Evolutionary conservation across 1,284 basidiomycete genomes (phyloP).

Genomic region (Hemileia vastatrix): DNA sequence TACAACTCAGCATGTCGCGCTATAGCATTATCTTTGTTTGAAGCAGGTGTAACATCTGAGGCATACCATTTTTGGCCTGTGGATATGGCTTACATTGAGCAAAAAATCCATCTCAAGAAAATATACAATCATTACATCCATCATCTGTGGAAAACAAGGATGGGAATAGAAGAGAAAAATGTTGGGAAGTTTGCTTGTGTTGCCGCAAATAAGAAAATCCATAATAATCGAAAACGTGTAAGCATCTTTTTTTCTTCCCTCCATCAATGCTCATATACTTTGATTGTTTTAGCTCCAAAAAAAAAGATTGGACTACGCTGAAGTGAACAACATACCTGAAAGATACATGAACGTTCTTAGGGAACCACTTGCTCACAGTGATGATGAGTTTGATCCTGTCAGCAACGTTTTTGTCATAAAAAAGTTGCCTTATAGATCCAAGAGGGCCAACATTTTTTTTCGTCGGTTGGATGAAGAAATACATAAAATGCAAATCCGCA

Average conservation of each 20-base stretch:
- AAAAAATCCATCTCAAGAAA: not conserved
- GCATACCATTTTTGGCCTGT: not conserved
- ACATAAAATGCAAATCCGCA: not conserved
- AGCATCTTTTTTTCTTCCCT: not conserved
- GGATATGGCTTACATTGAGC: not conserved
- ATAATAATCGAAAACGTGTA: conserved; percentile 4
- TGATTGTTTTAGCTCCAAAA: not conserved
- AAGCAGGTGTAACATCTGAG: not conserved
- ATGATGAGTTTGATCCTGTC: conserved; percentile 3
- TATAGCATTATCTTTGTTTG: not conserved
- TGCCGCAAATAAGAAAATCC: not conserved
- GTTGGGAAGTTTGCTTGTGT: not conserved
- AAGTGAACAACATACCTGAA: not conserved
- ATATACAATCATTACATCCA: conserved; percentile 19
- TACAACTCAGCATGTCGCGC: conserved; percentile 6
- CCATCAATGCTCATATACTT: not conserved
- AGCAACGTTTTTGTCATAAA: not conserved
- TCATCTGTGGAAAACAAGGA: not conserved
- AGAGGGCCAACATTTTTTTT: conserved; percentile 3
- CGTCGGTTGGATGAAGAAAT: conserved; percentile 4
- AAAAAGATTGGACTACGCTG: not conserved
- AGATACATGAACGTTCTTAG: conserved; percentile 2
- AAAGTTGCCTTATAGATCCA: conserved; percentile 1
- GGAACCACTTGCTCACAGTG: not conserved
- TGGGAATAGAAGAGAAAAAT: not conserved